phyloP scores from a whole-genome alignment of 768 basidiomycete species.

The Mycena haematopus region DNA sequence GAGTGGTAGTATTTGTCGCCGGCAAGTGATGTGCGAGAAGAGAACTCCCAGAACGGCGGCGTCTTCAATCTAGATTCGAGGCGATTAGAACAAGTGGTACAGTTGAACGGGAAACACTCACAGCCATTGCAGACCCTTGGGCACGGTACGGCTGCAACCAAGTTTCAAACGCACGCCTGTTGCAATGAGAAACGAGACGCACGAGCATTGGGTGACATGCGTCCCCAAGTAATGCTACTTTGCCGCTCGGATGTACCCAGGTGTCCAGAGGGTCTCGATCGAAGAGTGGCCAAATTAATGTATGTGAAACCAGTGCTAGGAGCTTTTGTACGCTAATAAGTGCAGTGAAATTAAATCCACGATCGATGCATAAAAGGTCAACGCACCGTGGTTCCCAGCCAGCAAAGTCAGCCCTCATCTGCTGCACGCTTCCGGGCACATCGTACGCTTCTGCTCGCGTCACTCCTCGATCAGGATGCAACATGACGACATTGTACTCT shows the following conservation, averaged over 20 bases:
- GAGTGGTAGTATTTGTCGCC: slow-evolving; percentile 51
- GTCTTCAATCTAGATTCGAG: too few species aligned
- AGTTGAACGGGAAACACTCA: too few species aligned
- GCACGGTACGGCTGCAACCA: slow-evolving; percentile 54
- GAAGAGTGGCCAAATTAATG: neutral
- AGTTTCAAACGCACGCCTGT: neutral
- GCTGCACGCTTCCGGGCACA: too few species aligned
- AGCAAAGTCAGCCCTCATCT: neutral
- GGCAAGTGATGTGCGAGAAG: slow-evolving; percentile 54
- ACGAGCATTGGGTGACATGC: slow-evolving; percentile 35
- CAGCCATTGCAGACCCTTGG: slow-evolving; percentile 64
- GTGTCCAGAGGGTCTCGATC: too few species aligned
- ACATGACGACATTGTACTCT: neutral
- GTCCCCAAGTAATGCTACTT: neutral
- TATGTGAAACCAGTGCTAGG: too few species aligned
- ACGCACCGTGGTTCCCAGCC: too few species aligned
- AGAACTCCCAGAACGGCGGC: slow-evolving; percentile 56
- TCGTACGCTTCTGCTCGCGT: too few species aligned
- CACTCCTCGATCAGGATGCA: neutral
- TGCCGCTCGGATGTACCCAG: neutral
- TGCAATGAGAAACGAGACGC: neutral
- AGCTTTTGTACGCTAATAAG: neutral
- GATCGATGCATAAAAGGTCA: neutral
- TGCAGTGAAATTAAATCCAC: neutral
- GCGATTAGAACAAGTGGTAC: too few species aligned